phyloP scores from a whole-genome alignment of 164 flowering plant genomes.

The Chloranthus sessilifolius region DNA sequence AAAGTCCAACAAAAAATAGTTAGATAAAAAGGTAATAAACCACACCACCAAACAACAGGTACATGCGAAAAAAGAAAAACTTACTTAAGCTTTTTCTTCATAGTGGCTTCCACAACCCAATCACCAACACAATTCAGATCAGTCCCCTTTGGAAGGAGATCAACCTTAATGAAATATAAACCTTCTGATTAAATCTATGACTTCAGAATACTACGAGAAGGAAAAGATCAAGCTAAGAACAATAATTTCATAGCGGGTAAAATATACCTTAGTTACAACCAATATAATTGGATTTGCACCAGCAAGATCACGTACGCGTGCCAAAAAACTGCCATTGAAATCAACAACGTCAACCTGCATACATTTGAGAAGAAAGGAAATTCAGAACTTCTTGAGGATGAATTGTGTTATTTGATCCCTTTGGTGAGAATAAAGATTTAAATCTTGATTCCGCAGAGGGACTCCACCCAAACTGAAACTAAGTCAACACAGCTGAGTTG shows the following conservation, averaged over 20 bases:
- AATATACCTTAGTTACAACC: slow-evolving; percentile 84
- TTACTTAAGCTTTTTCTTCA: slow-evolving; percentile 91
- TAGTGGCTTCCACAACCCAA: slow-evolving; percentile 93
- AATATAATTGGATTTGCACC: slow-evolving; percentile 96
- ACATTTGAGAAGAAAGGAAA: slow-evolving; percentile 2
- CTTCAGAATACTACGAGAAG: too few relatives aligned
- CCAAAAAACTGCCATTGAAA: slow-evolving; percentile 96
- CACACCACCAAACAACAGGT: slow-evolving; percentile 1
- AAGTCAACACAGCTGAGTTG: too few relatives aligned
- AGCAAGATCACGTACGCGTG: slow-evolving; percentile 86
- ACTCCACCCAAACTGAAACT: too few relatives aligned
- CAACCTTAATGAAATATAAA: slow-evolving; percentile 47
- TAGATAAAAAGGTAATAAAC: too few relatives aligned
- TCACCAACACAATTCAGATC: slow-evolving; percentile 95
- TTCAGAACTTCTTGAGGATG: slow-evolving; percentile 2
- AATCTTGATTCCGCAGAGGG: too few relatives aligned
- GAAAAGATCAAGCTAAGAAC: neutral
- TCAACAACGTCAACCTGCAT: slow-evolving; percentile 93
- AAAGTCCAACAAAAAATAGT: too few relatives aligned
- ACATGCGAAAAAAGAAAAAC: slow-evolving; percentile 12
- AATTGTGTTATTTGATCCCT: too few relatives aligned
- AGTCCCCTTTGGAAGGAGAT: slow-evolving; percentile 94
- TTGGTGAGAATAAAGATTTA: too few relatives aligned
- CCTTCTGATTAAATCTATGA: neutral
- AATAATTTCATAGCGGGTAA: neutral